These are phyloP conservation scores for Crithidia fasciculata DNA, from an alignment of 208 protist species.

Conservation along the genomic window DNA sequence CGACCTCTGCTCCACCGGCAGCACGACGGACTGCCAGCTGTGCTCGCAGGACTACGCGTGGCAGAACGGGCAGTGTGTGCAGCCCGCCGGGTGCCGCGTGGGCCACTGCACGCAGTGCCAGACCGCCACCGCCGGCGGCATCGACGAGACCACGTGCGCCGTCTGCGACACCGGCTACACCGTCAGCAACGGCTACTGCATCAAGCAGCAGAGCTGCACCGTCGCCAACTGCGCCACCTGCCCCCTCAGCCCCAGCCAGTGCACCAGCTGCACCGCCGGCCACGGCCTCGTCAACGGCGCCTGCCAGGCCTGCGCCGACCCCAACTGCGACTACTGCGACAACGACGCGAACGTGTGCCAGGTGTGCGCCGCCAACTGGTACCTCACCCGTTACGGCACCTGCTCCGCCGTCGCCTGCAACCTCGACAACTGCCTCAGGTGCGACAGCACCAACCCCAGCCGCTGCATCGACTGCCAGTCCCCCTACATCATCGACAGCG, in stretches of 20 bases:
- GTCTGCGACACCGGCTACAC: not conserved
- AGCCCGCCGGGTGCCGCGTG: slow-evolving; percentile 7
- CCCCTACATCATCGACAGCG: slow-evolving; percentile 1
- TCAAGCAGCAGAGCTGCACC: not conserved
- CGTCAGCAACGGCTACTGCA: not conserved
- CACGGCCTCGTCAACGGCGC: slow-evolving; percentile 16
- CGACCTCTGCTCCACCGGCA: slow-evolving; percentile 17
- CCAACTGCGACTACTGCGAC: slow-evolving; percentile 11
- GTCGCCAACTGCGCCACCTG: slow-evolving; percentile 12
- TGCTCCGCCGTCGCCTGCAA: slow-evolving; percentile 10
- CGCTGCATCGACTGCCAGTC: not conserved
- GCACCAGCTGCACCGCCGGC: slow-evolving; percentile 9
- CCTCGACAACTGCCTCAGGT: slow-evolving; percentile 10
- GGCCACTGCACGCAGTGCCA: slow-evolving; percentile 9
- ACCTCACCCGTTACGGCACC: slow-evolving; percentile 9
- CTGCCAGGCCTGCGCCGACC: slow-evolving; percentile 3
- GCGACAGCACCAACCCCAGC: slow-evolving; percentile 5
- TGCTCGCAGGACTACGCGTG: slow-evolving; percentile 8
- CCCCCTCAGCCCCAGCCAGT: not conserved
- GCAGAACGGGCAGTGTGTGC: not conserved
- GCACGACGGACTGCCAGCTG: slow-evolving; percentile 13
- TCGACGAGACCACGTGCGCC: not conserved
- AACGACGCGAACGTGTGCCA: slow-evolving; percentile 6
- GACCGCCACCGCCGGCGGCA: not conserved
- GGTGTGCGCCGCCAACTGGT: slow-evolving; percentile 2